Conservation (phyloP, 805 yeast genomes). For the Metschnikowia baotianmanensis region DNA sequence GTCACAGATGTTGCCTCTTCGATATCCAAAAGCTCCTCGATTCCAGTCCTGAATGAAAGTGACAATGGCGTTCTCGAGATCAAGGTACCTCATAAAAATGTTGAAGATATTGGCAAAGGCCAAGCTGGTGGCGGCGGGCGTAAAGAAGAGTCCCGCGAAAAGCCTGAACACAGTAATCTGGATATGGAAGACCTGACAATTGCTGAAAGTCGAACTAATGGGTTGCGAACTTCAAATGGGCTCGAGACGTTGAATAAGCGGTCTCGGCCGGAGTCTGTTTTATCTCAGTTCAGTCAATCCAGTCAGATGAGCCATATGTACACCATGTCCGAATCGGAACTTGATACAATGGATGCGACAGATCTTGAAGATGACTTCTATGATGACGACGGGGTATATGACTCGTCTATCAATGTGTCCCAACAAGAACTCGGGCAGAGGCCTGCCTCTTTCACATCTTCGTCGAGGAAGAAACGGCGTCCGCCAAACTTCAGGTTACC, state of each 20-base stretch:
- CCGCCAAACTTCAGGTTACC: constrained; percentile 35
- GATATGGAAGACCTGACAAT: constrained; percentile 1
- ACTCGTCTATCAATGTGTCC: constrained; percentile 37
- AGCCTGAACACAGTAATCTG: background rate
- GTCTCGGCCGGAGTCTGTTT: constrained; percentile 40
- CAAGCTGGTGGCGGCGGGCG: background rate
- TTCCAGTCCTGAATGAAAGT: constrained; percentile 3
- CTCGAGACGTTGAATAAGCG: constrained; percentile 7
- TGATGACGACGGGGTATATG: constrained; percentile 38
- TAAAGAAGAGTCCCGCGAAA: background rate
- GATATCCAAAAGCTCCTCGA: constrained; percentile 1
- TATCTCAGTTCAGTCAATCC: constrained; percentile 39
- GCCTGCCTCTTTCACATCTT: constrained; percentile 16
- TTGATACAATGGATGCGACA: constrained; percentile 39
- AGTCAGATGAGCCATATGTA: constrained; percentile 43
- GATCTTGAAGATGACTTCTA: constrained; percentile 35
- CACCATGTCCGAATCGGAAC: constrained; percentile 42
- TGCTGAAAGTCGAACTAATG: background rate
- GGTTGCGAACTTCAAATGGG: background rate
- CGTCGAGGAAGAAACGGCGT: constrained; percentile 21
- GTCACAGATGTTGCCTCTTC: constrained; percentile 1
- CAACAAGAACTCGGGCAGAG: constrained; percentile 24
- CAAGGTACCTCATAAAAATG: background rate
- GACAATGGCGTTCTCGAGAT: constrained; percentile 6
- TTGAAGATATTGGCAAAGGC: background rate